Evolutionary conservation across 2,329 filamentous ascomycete species (phyloP).

Genomic region (Bipolaris bicolor): DNA sequence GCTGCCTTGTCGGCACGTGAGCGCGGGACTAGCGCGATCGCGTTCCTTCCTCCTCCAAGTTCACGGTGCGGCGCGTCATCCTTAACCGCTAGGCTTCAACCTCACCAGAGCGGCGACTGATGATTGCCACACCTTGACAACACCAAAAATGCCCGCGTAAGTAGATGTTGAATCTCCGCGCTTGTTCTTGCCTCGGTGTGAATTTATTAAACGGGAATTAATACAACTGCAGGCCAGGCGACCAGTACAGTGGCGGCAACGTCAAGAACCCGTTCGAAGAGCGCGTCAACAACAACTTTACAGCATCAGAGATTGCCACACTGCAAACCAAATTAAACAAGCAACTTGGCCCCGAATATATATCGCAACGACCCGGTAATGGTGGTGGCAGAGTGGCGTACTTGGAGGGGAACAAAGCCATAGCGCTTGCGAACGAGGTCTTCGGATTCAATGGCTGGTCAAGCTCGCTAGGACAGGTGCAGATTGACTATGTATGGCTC

Average conservation of each 20-base stretch:
- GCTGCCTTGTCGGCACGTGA: slow-evolving; percentile 19
- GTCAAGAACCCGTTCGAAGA: slow-evolving; percentile 82
- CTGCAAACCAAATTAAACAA: slow-evolving; percentile 86
- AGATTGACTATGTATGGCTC: slow-evolving; percentile 82
- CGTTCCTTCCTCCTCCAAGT: slow-evolving; percentile 28
- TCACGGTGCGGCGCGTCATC: slow-evolving; percentile 35
- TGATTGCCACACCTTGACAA: slow-evolving; percentile 31
- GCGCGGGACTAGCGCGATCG: slow-evolving; percentile 24
- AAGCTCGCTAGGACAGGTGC: slow-evolving; percentile 90
- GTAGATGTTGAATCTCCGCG: slow-evolving; percentile 12
- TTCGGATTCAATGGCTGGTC: slow-evolving; percentile 99
- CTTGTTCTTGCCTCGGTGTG: too few relatives aligned
- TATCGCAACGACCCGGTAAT: slow-evolving; percentile 83
- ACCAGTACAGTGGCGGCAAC: slow-evolving; percentile 44
- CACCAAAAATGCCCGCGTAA: slow-evolving; percentile 45
- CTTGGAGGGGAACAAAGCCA: slow-evolving; percentile 94
- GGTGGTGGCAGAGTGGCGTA: slow-evolving; percentile 90
- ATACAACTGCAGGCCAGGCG: slow-evolving; percentile 42
- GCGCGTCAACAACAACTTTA: slow-evolving; percentile 77
- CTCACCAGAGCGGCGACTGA: slow-evolving; percentile 30
- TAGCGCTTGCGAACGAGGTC: slow-evolving; percentile 90
- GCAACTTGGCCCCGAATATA: slow-evolving; percentile 93
- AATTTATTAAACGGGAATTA: slow-evolving; percentile 13
- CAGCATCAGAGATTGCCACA: slow-evolving; percentile 87
- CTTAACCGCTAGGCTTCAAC: slow-evolving; percentile 35